A percentile compares a stretch with the other conserved stretches of the same genome.
phyloP scores from a whole-genome alignment of 106 monocot species.

The Dioscorea zingiberensis region DNA sequence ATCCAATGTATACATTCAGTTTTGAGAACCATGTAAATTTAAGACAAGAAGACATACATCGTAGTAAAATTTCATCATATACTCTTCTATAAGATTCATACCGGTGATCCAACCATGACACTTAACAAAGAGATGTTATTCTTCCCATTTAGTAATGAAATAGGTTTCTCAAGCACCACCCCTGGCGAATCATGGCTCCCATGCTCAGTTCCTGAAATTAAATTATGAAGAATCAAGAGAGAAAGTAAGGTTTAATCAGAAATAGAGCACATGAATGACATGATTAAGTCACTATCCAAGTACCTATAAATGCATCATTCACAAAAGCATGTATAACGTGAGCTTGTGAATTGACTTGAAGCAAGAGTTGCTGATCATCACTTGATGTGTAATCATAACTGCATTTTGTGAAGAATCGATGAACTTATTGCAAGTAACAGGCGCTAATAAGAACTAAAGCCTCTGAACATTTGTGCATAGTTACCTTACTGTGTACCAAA shows the following conservation, averaged over 20 bases:
- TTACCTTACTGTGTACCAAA: conserved; percentile 84
- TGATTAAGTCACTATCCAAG: background rate
- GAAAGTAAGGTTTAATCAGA: background rate
- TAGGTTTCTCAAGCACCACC: conserved; percentile 24
- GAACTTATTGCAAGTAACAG: background rate
- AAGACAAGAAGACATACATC: background rate
- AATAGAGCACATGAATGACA: too few species aligned
- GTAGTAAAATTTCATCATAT: too few species aligned
- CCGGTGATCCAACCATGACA: conserved; percentile 88
- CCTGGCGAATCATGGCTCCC: conserved; percentile 25
- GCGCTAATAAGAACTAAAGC: background rate
- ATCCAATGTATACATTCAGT: background rate
- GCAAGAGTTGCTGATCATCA: conserved; percentile 10
- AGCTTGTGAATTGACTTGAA: conserved; percentile 54
- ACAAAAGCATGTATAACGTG: conserved; percentile 82
- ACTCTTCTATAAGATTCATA: conserved; percentile 23
- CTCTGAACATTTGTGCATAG: too few species aligned
- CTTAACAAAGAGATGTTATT: conserved; percentile 83
- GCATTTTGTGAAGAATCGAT: conserved; percentile 12
- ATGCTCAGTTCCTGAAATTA: conserved; percentile 50
- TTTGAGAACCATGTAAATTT: background rate
- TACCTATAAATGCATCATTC: conserved; percentile 61
- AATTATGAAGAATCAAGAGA: conserved; percentile 1
- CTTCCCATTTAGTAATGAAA: conserved; percentile 40
- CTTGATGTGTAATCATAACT: conserved; percentile 44